Percentiles rank a stretch among this genome's conserved stretches.
These are phyloP conservation scores for Coniochaeta pulveracea DNA, from an alignment of 2,329 filamentous ascomycete genomes.

Conservation along the genomic window DNA sequence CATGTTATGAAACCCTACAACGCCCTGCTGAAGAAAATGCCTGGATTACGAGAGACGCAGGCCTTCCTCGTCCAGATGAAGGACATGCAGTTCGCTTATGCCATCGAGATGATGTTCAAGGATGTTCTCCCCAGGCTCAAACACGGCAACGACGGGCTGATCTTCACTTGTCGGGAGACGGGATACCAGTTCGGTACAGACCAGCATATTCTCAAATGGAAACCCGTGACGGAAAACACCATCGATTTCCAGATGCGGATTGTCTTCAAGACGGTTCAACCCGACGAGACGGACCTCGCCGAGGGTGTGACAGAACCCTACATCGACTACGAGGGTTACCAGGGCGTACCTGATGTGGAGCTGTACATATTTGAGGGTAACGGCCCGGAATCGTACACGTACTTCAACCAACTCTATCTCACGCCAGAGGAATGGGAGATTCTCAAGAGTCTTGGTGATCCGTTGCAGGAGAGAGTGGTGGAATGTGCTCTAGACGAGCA, in stretches of 20 bases:
- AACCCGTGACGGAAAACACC: conserved; percentile 88
- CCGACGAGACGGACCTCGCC: conserved; percentile 54
- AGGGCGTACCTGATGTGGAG: conserved; percentile 55
- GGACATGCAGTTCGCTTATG: conserved; percentile 80
- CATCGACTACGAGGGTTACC: conserved; percentile 70
- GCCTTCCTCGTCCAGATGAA: conserved; percentile 82
- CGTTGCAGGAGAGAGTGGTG: conserved; percentile 77
- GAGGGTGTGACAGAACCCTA: conserved; percentile 54
- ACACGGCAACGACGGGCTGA: conserved; percentile 92
- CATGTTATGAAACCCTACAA: conserved; percentile 63
- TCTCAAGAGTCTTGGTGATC: conserved; percentile 61
- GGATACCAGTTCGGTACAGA: conserved; percentile 87
- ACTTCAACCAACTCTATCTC: conserved; percentile 57
- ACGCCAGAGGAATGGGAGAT: conserved; percentile 72
- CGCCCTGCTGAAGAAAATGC: conserved; percentile 50
- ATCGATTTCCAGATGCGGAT: conserved; percentile 81
- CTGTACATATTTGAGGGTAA: conserved; percentile 60
- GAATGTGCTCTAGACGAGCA: conserved; percentile 76
- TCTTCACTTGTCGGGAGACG: conserved; percentile 89
- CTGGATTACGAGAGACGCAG: conserved; percentile 57
- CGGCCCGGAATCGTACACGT: conserved; percentile 43
- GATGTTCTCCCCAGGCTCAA: conserved; percentile 71
- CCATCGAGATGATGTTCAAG: conserved; percentile 83
- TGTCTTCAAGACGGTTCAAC: conserved; percentile 61
- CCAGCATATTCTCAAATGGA: conserved; percentile 93